Evolutionary conservation across 352 stramenopile genomes (phyloP), one percentile per base, ranked within the genome.

Genomic region (Stramenopiles sp.): DNA sequence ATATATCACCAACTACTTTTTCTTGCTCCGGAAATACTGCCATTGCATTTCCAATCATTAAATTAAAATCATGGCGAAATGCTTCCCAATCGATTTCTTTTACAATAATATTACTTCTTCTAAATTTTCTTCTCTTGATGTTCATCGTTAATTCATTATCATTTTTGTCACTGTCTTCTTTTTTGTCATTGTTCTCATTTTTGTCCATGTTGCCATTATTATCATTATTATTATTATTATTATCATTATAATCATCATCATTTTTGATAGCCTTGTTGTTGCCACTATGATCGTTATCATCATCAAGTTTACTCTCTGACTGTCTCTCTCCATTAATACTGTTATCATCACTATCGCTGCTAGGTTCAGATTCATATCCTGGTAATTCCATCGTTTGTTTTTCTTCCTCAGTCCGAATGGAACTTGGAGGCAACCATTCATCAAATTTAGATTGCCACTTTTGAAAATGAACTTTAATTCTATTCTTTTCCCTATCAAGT

Each of bases 381-480:
- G n/a, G n/a, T 53, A 13, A 53, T 53, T 53, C 13, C 38, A 53
- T 53, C 38, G 13, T 53, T 53, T 53, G 4, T 53, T 53, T 53
- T 53, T 53, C 38, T 53, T 53, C 4, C 13, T 53, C 38, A 53
- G 38, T 76, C 13, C 65, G 65, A 33, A 33, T 20, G 4, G 13
- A 13, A 13, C 4, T 13, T 76, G 30, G 13, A 7, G 65, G 65
- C 13, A 76, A 33, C 65, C 65, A 76, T 76, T 76, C 65, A 13
- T 76, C 65, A 76, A 76, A 76, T 7, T 31, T 76, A 7, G 65
- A 76, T 33, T 76, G 30, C 65, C 65, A 76, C 13, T 20, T 20
- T 31, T 76, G 65, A 20, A 76, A 76, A 33, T 76, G 65, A 33
- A 76, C 65, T 33, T 33, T 76, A 53, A 53, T 53, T 53, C 38